Conservation (phyloP, 129 eudicot genomes). For the Erigeron canadensis region DNA sequence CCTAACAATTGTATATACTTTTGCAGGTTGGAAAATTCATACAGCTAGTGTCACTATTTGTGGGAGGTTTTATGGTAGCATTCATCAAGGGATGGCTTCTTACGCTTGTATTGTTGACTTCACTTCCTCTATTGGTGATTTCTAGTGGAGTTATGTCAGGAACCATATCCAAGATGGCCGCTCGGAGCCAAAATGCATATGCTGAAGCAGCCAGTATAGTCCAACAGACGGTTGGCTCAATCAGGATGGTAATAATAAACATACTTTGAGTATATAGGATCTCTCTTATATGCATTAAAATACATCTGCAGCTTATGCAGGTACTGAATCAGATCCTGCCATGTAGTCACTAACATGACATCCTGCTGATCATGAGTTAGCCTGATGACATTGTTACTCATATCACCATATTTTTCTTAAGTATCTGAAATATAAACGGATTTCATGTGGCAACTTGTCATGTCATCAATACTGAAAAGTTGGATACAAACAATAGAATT, state of each 20-base stretch:
- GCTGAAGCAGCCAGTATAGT: conserved; percentile 71
- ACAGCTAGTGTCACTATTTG: conserved; percentile 55
- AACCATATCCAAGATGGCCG: conserved; percentile 61
- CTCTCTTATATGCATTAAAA: no score
- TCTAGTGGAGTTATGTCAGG: conserved; percentile 66
- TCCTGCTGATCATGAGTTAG: no score
- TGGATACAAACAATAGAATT: no score
- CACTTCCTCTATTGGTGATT: conserved; percentile 59
- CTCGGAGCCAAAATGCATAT: conserved; percentile 60
- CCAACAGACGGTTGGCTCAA: conserved; percentile 80
- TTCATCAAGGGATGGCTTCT: conserved; percentile 80
- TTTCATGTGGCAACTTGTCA: no score
- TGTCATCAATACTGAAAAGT: no score
- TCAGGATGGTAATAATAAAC: conserved; percentile 51
- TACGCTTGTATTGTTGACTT: conserved; percentile 63
- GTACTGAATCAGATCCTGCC: no score
- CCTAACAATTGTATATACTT: no score
- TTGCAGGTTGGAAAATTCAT: conserved; percentile 70
- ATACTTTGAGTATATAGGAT: no score
- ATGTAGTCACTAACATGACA: no score
- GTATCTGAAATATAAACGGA: no score
- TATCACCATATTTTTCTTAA: conserved; percentile 8
- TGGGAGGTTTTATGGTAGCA: conserved; percentile 77
- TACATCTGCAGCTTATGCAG: no score
- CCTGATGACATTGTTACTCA: no score